Percentiles rank a stretch among this genome's conserved stretches.
Conservation (phyloP, 2,329 filamentous ascomycete species). For the Curvularia hawaiiensis region DNA sequence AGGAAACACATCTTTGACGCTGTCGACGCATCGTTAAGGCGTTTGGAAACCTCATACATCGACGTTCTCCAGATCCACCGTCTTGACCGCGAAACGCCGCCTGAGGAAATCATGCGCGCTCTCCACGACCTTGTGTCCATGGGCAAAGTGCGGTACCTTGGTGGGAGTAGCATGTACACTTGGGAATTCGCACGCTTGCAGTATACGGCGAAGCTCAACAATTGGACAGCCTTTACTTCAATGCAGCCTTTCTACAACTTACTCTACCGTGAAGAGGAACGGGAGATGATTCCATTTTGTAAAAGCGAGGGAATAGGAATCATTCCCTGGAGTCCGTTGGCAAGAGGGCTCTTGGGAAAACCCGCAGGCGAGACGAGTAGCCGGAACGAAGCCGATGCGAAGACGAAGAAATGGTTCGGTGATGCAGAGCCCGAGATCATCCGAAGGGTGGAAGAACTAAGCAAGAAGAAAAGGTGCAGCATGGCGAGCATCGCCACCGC, state of each 20-base stretch:
- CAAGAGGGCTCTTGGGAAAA: background rate
- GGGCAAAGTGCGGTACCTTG: slow-evolving; percentile 35
- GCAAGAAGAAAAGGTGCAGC: background rate
- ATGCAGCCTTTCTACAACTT: background rate
- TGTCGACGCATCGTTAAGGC: slow-evolving; percentile 23
- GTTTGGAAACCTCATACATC: slow-evolving; percentile 29
- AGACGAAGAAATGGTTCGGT: background rate
- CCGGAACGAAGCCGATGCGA: slow-evolving; percentile 1
- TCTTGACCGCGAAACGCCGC: slow-evolving; percentile 17
- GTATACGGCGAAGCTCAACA: background rate
- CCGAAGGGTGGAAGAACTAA: background rate
- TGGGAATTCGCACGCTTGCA: background rate
- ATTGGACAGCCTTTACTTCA: background rate
- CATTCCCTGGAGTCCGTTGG: background rate
- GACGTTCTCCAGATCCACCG: slow-evolving; percentile 35
- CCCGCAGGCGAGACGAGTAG: background rate
- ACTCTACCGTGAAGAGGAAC: background rate
- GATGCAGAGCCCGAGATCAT: background rate
- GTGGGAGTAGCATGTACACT: slow-evolving; percentile 22
- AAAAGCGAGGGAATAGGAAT: background rate
- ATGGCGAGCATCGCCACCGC: background rate
- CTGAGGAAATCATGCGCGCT: slow-evolving; percentile 32
- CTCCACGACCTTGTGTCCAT: slow-evolving; percentile 27
- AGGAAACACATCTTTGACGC: slow-evolving; percentile 44
- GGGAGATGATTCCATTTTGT: background rate